Percentiles rank a stretch among this genome's conserved stretches.
Conservation (phyloP, 148 eudicot species). For the Diospyros kaki region DNA sequence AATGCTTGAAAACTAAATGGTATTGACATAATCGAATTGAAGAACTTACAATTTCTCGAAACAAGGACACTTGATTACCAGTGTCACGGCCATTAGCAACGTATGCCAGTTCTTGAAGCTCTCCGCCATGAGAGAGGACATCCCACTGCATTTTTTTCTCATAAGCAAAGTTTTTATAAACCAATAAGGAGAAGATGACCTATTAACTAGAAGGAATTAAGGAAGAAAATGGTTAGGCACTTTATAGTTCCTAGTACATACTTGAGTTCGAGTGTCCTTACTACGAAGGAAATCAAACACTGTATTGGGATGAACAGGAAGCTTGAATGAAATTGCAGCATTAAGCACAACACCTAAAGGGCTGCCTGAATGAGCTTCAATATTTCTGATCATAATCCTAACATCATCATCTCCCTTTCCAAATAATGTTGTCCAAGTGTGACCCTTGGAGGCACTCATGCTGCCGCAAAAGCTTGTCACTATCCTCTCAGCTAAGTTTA, state of each 20-base stretch:
- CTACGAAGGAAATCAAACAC: slow-evolving; percentile 42
- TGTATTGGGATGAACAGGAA: slow-evolving; percentile 39
- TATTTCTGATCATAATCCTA: slow-evolving; percentile 34
- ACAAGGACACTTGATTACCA: slow-evolving; percentile 38
- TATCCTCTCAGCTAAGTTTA: slow-evolving; percentile 53
- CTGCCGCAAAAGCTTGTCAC: slow-evolving; percentile 39
- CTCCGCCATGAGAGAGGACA: slow-evolving; percentile 35
- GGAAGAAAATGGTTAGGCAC: too few relatives aligned
- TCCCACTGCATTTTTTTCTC: slow-evolving; percentile 32
- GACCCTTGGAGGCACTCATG: slow-evolving; percentile 25
- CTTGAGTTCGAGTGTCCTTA: slow-evolving; percentile 27
- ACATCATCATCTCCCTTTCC: slow-evolving; percentile 36
- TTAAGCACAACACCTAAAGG: slow-evolving; percentile 38
- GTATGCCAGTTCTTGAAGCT: slow-evolving; percentile 46
- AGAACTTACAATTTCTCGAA: slow-evolving; percentile 53
- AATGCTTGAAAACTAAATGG: too few relatives aligned
- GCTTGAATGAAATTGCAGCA: slow-evolving; percentile 48
- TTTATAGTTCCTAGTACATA: not conserved
- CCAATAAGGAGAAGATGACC: too few relatives aligned
- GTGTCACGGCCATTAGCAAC: slow-evolving; percentile 35
- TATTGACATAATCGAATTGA: not conserved
- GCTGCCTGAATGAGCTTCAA: slow-evolving; percentile 27
- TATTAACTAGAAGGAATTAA: too few relatives aligned
- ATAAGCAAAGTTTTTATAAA: too few relatives aligned
- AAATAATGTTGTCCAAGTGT: slow-evolving; percentile 36